Evolutionary conservation across 2,329 filamentous ascomycete species (phyloP).

Genomic region (Daldinia sp.): DNA sequence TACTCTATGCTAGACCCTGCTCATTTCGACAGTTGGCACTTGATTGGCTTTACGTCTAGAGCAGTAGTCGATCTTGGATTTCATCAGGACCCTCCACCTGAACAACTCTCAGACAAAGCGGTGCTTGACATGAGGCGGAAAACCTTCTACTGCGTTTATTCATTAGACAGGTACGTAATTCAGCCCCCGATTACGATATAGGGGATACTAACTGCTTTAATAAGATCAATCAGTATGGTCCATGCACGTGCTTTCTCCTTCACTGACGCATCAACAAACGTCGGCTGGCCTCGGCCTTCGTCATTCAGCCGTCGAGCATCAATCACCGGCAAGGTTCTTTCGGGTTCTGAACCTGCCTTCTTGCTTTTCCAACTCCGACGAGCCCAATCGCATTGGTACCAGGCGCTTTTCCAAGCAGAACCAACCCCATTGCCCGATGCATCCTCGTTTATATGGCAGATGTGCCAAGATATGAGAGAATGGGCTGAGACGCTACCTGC

Average conservation of each 20-base stretch:
- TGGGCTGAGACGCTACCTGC: conserved; percentile 83
- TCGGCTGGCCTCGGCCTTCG: conserved; percentile 73
- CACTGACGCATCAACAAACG: conserved; percentile 85
- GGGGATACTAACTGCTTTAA: conserved; percentile 10
- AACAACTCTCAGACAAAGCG: conserved; percentile 71
- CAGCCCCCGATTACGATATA: not conserved
- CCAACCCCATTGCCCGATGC: conserved; percentile 73
- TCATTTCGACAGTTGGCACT: conserved; percentile 93
- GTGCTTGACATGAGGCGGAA: conserved; percentile 80
- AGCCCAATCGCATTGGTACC: conserved; percentile 89
- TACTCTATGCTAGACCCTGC: conserved; percentile 90
- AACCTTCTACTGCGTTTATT: conserved; percentile 91
- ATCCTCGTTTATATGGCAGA: conserved; percentile 76
- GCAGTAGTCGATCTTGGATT: conserved; percentile 89
- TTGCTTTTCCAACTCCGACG: conserved; percentile 84
- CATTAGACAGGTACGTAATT: conserved; percentile 76
- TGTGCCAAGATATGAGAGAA: conserved; percentile 77
- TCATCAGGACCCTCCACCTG: conserved; percentile 86
- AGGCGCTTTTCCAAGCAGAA: conserved; percentile 83
- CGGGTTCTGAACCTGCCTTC: conserved; percentile 73
- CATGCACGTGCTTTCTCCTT: conserved; percentile 91
- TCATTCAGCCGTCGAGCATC: conserved; percentile 54
- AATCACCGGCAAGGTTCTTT: conserved; percentile 54
- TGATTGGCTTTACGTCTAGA: conserved; percentile 88
- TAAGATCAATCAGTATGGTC: conserved; percentile 78